These are phyloP conservation scores for Chytriomyces confervae DNA, from an alignment of 192 early-diverging fungal genomes.

Conservation along the genomic window DNA sequence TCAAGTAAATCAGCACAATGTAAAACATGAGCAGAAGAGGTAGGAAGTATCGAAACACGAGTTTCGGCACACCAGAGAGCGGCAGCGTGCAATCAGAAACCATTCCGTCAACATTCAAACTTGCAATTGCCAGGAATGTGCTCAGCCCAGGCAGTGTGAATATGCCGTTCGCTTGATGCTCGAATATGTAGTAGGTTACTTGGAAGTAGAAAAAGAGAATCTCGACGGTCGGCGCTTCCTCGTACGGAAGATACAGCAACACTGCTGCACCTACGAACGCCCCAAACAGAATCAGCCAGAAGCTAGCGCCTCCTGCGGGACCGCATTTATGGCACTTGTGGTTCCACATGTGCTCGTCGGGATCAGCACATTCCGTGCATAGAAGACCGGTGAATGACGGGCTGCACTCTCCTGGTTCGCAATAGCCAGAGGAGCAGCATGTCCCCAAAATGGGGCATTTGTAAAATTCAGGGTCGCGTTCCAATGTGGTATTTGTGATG, in stretches of 20 bases:
- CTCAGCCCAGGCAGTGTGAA: background rate
- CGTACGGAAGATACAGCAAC: slow-evolving; percentile 14
- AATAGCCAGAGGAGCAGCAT: slow-evolving; percentile 25
- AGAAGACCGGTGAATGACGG: slow-evolving; percentile 7
- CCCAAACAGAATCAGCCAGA: slow-evolving; percentile 14
- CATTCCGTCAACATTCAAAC: slow-evolving; percentile 25
- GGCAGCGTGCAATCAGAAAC: slow-evolving; percentile 18
- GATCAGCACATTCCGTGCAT: slow-evolving; percentile 29
- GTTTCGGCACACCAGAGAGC: slow-evolving; percentile 21
- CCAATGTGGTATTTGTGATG: background rate
- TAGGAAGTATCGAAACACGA: slow-evolving; percentile 26
- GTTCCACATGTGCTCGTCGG: slow-evolving; percentile 1
- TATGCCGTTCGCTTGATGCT: background rate
- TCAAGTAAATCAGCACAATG: slow-evolving; percentile 3
- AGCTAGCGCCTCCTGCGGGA: background rate
- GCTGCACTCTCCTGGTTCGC: slow-evolving; percentile 2
- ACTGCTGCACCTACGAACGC: slow-evolving; percentile 1
- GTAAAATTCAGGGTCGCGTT: slow-evolving; percentile 7
- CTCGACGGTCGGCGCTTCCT: slow-evolving; percentile 28
- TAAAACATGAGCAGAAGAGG: slow-evolving; percentile 12
- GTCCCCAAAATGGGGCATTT: slow-evolving; percentile 14
- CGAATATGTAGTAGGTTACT: slow-evolving; percentile 19
- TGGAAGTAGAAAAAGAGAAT: slow-evolving; percentile 35
- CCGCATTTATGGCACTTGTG: slow-evolving; percentile 15
- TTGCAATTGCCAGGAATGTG: slow-evolving; percentile 20